Conservation (phyloP, 2,329 filamentous ascomycete species). For the Diaporthe sp. region DNA sequence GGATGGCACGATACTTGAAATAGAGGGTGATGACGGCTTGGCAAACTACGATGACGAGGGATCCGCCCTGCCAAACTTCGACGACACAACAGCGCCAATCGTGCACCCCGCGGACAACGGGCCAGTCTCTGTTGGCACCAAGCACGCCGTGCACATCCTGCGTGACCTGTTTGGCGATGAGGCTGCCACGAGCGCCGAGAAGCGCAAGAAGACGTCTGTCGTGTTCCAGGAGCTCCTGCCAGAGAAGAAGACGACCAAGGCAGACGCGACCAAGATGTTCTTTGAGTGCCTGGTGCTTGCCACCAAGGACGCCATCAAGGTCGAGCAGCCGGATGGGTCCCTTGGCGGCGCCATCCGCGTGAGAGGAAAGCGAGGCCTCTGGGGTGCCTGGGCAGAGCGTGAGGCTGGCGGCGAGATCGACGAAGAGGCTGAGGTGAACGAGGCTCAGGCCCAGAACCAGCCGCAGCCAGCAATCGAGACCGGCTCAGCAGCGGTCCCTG, state of each 20-base stretch:
- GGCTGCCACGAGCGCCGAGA: constrained; percentile 76
- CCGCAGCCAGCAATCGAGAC: constrained; percentile 51
- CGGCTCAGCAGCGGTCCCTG: constrained; percentile 38
- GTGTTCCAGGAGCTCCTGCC: constrained; percentile 94
- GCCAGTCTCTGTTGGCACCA: constrained; percentile 90
- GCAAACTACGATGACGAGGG: constrained; percentile 60
- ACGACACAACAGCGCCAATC: constrained; percentile 82
- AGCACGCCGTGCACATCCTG: constrained; percentile 94
- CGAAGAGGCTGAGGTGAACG: constrained; percentile 58
- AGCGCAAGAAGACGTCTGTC: constrained; percentile 81
- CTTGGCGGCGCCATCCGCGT: constrained; percentile 87
- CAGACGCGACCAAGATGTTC: constrained; percentile 99
- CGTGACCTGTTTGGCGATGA: constrained; percentile 87
- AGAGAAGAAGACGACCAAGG: constrained; percentile 82
- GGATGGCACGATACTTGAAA: constrained; percentile 75
- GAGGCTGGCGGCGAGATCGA: constrained; percentile 75
- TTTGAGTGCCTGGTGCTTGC: constrained; percentile 96
- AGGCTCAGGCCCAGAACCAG: constrained; percentile 43
- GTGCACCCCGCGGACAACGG: constrained; percentile 88
- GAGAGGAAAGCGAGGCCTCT: constrained; percentile 92
- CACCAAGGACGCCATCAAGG: constrained; percentile 97
- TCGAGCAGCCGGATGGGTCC: constrained; percentile 82
- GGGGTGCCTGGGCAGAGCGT: constrained; percentile 94
- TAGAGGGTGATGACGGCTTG: constrained; percentile 70
- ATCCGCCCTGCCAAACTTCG: constrained; percentile 73